Percentiles rank a stretch among this genome's conserved stretches.
Evolutionary conservation across 176 grass and related monocot genomes (phyloP).

Genomic region (Lolium multiflorum): DNA sequence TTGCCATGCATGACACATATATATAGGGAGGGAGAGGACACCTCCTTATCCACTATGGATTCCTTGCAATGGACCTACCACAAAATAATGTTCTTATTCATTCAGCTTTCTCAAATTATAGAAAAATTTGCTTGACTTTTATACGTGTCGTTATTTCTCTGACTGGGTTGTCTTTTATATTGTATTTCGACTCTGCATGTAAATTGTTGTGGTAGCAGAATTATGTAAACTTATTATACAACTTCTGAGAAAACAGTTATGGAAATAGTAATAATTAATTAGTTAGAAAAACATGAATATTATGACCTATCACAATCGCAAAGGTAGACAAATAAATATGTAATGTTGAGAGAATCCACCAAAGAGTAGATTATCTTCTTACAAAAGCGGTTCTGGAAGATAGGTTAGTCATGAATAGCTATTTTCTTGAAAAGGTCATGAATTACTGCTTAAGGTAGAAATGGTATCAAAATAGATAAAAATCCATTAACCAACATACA

Average conservation of each 20-base stretch:
- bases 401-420: not conserved
- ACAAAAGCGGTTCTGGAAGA: no score
- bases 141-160: not conserved
- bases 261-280: no score
- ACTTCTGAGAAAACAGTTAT: no score
- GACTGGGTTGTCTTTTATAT: no score
- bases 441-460: no score
- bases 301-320: not conserved
- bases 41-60: constrained; percentile 67
- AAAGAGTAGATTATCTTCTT: not conserved
- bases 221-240: not conserved
- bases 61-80: constrained; percentile 37
- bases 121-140: not conserved
- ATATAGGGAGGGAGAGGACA: constrained; percentile 9
- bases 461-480: not conserved
- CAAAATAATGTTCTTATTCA: constrained; percentile 11
- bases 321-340: not conserved
- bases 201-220: not conserved
- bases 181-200: not conserved
- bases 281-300: not conserved
- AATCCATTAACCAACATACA: not conserved
- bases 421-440: no score
- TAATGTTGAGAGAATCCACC: no score
- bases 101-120: not conserved
- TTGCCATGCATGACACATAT: not conserved